A percentile compares a stretch with the other conserved stretches of the same genome.
Evolutionary conservation across 345 rosid species (phyloP).

Genomic region (Pseudoturritis turrita): DNA sequence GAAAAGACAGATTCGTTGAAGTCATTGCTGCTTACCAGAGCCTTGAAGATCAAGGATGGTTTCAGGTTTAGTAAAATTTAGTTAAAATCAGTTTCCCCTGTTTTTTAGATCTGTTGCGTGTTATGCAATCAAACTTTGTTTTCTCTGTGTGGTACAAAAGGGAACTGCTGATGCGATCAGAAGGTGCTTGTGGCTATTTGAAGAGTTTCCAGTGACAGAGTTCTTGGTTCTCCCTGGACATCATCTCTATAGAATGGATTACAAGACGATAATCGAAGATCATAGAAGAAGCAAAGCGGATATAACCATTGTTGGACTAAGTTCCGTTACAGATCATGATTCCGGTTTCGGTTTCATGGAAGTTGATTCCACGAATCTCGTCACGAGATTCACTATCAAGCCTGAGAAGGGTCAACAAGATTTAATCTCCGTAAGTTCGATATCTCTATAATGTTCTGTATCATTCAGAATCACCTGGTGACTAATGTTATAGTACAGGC

Average conservation of each 20-base stretch:
- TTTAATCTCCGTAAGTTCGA: constrained; percentile 34
- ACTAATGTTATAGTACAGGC: constrained; percentile 39
- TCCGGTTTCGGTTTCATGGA: constrained; percentile 50
- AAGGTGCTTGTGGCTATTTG: constrained; percentile 77
- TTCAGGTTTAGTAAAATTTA: constrained; percentile 46
- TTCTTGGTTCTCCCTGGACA: constrained; percentile 81
- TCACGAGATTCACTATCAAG: constrained; percentile 35
- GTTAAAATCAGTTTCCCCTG: background rate
- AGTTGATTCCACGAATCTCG: constrained; percentile 44
- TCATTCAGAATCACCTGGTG: constrained; percentile 22
- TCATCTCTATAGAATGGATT: constrained; percentile 85
- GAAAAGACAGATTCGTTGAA: constrained; percentile 64
- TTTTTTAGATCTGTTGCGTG: background rate
- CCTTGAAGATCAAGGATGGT: constrained; percentile 69
- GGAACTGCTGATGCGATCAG: constrained; percentile 92
- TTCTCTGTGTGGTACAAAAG: constrained; percentile 26
- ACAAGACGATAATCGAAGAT: constrained; percentile 50
- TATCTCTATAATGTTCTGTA: background rate
- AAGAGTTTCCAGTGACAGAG: constrained; percentile 65
- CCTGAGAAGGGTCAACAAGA: constrained; percentile 25
- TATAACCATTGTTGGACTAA: constrained; percentile 56
- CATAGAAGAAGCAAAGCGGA: constrained; percentile 54
- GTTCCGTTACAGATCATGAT: constrained; percentile 37
- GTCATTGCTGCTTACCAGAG: constrained; percentile 85
- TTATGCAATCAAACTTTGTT: background rate